phyloP scores from a whole-genome alignment of 768 basidiomycete genomes.

The Psilocybe azurescens region DNA sequence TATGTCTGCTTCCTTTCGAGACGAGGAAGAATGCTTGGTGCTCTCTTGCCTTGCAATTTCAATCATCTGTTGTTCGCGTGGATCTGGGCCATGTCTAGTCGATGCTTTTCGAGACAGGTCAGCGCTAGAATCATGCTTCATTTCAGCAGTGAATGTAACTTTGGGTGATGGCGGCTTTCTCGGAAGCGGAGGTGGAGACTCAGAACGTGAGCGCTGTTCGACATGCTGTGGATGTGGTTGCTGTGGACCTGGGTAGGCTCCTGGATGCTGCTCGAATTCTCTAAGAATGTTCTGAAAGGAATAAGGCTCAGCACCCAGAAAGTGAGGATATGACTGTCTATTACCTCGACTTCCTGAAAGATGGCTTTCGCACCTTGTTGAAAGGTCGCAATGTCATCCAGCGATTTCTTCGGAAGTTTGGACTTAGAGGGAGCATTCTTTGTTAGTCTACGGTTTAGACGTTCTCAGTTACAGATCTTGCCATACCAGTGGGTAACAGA shows the following conservation, averaged over 20 bases:
- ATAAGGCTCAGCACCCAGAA: neutral
- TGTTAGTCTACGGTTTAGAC: constrained; percentile 20
- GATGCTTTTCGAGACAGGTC: constrained; percentile 25
- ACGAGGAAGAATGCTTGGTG: constrained; percentile 18
- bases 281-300: constrained; percentile 25
- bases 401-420: constrained; percentile 29
- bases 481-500: neutral
- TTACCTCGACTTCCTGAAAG: constrained; percentile 30
- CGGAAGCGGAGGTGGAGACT: constrained; percentile 30
- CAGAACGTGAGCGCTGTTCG: constrained; percentile 25
- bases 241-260: constrained; percentile 7
- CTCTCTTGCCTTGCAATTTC: constrained; percentile 26
- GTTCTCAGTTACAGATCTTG: neutral
- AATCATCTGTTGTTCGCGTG: constrained; percentile 17
- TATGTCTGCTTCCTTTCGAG: constrained; percentile 21
- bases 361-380: constrained; percentile 27
- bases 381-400: constrained; percentile 25
- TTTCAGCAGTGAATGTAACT: constrained; percentile 30
- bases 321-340: neutral
- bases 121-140: constrained; percentile 24
- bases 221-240: constrained; percentile 18
- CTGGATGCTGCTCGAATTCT: constrained; percentile 26
- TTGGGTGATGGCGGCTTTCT: constrained; percentile 30
- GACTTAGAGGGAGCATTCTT: constrained; percentile 31
- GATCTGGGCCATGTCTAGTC: constrained; percentile 19